Conservation (phyloP, 805 yeast species). For the Spathaspora sp. region DNA sequence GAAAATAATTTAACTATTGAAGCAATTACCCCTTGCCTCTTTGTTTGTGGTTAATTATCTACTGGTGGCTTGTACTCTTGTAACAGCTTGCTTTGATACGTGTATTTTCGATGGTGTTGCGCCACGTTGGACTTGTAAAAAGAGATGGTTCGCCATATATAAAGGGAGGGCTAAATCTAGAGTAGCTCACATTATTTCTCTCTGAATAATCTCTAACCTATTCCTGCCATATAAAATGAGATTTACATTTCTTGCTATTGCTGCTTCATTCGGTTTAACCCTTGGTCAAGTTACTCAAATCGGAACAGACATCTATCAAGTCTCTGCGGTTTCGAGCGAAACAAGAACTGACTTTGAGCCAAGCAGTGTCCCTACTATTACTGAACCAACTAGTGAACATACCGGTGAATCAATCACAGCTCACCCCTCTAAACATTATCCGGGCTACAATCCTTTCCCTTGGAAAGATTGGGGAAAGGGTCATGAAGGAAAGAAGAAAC, state of each 20-base stretch:
- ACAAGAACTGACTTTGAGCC: neutral
- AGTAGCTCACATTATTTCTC: too few species aligned
- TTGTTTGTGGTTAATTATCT: neutral
- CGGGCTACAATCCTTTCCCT: neutral
- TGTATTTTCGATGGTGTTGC: too few species aligned
- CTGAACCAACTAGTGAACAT: neutral
- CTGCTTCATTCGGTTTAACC: neutral
- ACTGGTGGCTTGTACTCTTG: neutral
- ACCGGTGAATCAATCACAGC: neutral
- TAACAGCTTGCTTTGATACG: neutral
- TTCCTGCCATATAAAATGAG: neutral
- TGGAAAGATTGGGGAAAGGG: neutral
- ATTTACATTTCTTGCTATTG: neutral
- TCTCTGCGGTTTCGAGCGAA: neutral
- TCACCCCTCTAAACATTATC: neutral
- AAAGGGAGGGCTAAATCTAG: neutral
- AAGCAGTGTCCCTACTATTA: neutral
- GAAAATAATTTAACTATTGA: neutral
- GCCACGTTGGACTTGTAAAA: too few species aligned
- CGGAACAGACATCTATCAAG: neutral
- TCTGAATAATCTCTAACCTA: too few species aligned
- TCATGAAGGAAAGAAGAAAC: neutral
- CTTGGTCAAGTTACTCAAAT: neutral
- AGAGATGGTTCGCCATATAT: too few species aligned
- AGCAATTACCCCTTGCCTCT: neutral